A percentile compares a stretch with the other conserved stretches of the same genome.
These are phyloP conservation scores for Blastobotrys attinorum DNA, from an alignment of 805 yeast genomes.

Conservation along the genomic window DNA sequence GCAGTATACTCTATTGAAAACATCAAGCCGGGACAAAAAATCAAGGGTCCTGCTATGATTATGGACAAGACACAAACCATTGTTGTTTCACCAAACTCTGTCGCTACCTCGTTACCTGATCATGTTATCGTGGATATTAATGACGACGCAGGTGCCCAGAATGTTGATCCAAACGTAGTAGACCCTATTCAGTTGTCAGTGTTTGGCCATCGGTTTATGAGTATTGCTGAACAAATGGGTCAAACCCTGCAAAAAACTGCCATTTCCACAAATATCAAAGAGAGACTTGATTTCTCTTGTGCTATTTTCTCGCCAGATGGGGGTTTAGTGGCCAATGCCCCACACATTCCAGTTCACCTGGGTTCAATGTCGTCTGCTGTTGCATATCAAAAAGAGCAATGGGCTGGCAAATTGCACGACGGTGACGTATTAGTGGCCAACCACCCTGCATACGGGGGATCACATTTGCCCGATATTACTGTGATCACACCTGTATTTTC, in stretches of 20 bases:
- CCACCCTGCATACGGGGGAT: slow-evolving; percentile 80
- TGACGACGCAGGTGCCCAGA: slow-evolving; percentile 3
- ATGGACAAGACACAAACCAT: slow-evolving; percentile 80
- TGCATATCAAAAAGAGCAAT: slow-evolving; percentile 51
- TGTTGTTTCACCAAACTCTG: slow-evolving; percentile 54
- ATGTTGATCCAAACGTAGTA: slow-evolving; percentile 25
- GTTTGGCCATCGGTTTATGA: slow-evolving; percentile 80
- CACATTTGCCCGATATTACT: slow-evolving; percentile 85
- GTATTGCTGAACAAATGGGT: slow-evolving; percentile 89
- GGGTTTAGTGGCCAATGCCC: slow-evolving; percentile 81
- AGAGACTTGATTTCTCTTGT: slow-evolving; percentile 75
- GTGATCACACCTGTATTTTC: slow-evolving; percentile 84
- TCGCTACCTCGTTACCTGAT: slow-evolving; percentile 48
- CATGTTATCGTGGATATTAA: slow-evolving; percentile 47
- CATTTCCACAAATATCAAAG: slow-evolving; percentile 77
- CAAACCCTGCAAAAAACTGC: slow-evolving; percentile 69
- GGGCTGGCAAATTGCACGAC: slow-evolving; percentile 55
- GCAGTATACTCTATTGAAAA: slow-evolving; percentile 50
- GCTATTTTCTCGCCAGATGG: slow-evolving; percentile 73
- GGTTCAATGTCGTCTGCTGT: slow-evolving; percentile 84
- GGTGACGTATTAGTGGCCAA: slow-evolving; percentile 76
- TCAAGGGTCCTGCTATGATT: slow-evolving; percentile 67
- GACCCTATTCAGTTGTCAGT: slow-evolving; percentile 72
- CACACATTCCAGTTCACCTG: slow-evolving; percentile 79
- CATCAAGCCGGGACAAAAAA: slow-evolving; percentile 42